Conservation (phyloP, 495 filamentous ascomycete genomes). For the Hypoxylon cercidicola region DNA sequence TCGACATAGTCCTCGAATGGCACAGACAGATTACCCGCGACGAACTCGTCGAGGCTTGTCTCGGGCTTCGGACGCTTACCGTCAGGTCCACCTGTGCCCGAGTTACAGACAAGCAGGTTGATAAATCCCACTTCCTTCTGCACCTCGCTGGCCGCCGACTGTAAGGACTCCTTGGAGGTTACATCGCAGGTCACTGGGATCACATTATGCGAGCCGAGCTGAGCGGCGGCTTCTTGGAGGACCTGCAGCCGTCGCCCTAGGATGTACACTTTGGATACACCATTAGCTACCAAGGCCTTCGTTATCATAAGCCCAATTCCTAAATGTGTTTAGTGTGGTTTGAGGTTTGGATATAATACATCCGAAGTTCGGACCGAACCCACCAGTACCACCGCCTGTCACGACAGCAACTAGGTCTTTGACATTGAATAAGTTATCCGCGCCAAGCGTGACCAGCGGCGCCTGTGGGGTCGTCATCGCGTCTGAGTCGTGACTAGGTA, state of each 20-base stretch:
- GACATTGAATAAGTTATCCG: conserved; percentile 64
- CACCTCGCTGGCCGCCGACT: conserved; percentile 62
- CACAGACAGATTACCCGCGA: conserved; percentile 60
- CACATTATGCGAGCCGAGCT: conserved; percentile 54
- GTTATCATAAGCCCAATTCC: conserved; percentile 77
- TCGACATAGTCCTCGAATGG: conserved; percentile 67
- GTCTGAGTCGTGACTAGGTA: not conserved
- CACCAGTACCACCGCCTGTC: conserved; percentile 72
- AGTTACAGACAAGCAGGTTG: conserved; percentile 75
- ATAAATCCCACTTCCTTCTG: conserved; percentile 66
- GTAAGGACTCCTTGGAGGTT: conserved; percentile 69
- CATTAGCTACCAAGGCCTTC: conserved; percentile 69
- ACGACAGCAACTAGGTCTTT: conserved; percentile 70
- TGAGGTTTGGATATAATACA: not conserved
- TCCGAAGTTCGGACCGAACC: conserved; percentile 1
- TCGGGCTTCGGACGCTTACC: conserved; percentile 44
- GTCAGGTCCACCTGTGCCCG: conserved; percentile 68
- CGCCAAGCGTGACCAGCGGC: conserved; percentile 40
- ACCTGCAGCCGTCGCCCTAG: conserved; percentile 70
- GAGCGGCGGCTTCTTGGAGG: conserved; percentile 60
- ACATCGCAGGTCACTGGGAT: conserved; percentile 73
- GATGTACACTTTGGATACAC: conserved; percentile 77
- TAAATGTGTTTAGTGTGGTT: conserved; percentile 34
- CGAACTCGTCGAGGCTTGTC: conserved; percentile 61
- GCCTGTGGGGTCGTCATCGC: conserved; percentile 28